Conservation (phyloP, 106 monocot genomes). For the Xerophyta viscosa region DNA sequence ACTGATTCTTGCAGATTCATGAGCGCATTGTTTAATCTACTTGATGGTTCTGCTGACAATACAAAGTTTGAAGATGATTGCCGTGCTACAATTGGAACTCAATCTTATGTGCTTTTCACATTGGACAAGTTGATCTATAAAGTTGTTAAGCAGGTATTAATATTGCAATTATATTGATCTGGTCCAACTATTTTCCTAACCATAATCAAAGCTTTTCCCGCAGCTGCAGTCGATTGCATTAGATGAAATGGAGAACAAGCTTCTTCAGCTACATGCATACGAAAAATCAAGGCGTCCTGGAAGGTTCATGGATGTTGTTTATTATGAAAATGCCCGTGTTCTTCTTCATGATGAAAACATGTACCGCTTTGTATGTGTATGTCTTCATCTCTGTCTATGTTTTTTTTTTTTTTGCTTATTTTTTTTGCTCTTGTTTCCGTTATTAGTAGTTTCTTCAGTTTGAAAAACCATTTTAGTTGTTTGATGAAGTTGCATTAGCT, state of each 20-base stretch:
- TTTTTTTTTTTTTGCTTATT: neutral
- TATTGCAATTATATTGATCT: neutral
- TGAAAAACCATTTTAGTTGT: too few species aligned
- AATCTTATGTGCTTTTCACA: conserved; percentile 94
- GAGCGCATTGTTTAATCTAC: conserved; percentile 59
- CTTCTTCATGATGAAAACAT: conserved; percentile 84
- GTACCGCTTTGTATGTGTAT: conserved; percentile 86
- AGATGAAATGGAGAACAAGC: conserved; percentile 77
- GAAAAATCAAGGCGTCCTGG: conserved; percentile 64
- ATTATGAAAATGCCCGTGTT: conserved; percentile 86
- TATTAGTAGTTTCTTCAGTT: neutral
- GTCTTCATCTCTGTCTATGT: too few species aligned
- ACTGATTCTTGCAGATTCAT: conserved; percentile 50
- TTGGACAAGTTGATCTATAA: conserved; percentile 93
- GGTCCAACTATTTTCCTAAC: neutral
- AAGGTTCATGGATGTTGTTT: conserved; percentile 60
- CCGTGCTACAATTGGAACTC: conserved; percentile 77
- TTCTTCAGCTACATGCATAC: conserved; percentile 72
- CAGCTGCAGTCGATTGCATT: conserved; percentile 87
- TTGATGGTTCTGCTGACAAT: conserved; percentile 87
- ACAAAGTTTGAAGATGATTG: conserved; percentile 94
- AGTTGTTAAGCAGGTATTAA: conserved; percentile 84
- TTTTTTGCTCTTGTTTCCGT: neutral
- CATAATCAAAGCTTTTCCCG: conserved; percentile 8
- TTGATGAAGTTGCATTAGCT: too few species aligned